Percentiles rank a stretch among this genome's conserved stretches.
phyloP scores from a whole-genome alignment of 2,329 filamentous ascomycete genomes.

The Microcyclospora tardicrescens region DNA sequence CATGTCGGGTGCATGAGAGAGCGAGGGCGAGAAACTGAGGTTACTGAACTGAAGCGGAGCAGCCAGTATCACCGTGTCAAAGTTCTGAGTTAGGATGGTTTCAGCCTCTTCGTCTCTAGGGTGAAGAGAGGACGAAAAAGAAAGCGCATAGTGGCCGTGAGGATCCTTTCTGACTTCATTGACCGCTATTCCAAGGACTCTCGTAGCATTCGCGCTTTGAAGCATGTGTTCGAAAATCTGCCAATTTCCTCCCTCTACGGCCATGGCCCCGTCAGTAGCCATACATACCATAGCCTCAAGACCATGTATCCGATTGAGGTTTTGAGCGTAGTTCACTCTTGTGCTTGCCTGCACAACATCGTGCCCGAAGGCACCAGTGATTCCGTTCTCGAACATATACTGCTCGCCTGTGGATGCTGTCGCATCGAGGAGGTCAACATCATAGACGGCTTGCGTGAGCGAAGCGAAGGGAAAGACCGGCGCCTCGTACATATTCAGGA shows the following conservation, averaged over 20 bases:
- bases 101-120: not conserved
- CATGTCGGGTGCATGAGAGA: constrained; percentile 48
- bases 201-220: constrained; percentile 44
- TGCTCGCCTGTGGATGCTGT: constrained; percentile 63
- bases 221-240: constrained; percentile 82
- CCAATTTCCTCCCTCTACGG: constrained; percentile 81
- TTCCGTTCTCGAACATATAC: constrained; percentile 54
- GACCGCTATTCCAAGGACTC: constrained; percentile 57
- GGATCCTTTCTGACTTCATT: constrained; percentile 37
- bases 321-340: constrained; percentile 88
- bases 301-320: constrained; percentile 73
- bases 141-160: not conserved
- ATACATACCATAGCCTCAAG: constrained; percentile 86
- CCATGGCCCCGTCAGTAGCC: constrained; percentile 71
- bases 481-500: constrained; percentile 65
- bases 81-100: constrained; percentile 2
- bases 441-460: constrained; percentile 53
- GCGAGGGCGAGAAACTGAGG: constrained; percentile 40
- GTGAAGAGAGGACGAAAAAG: not conserved
- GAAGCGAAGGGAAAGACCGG: constrained; percentile 77
- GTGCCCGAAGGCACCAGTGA: constrained; percentile 53
- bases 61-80: constrained; percentile 60
- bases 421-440: constrained; percentile 52
- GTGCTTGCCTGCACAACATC: constrained; percentile 86
- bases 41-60: constrained; percentile 69